Evolutionary conservation across 306 rosid species (phyloP).

Genomic region (Cucurbita ficifolia): DNA sequence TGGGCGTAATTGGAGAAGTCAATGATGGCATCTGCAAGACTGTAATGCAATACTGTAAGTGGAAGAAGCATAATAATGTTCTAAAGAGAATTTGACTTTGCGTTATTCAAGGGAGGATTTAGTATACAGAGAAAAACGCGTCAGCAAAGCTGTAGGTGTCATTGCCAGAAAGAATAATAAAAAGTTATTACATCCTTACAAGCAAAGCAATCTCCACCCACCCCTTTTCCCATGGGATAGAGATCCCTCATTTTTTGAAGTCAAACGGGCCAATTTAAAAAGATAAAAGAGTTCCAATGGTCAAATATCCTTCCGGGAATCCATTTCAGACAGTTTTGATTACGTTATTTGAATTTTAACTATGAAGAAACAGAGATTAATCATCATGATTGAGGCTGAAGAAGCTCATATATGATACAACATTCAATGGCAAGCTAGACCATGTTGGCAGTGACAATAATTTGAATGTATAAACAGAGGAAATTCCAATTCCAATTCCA

Average conservation of each 20-base stretch:
- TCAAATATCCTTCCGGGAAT: background rate
- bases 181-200: background rate
- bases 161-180: background rate
- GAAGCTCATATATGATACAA: background rate
- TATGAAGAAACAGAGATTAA: background rate
- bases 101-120: background rate
- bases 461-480: background rate
- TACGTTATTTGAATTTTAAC: background rate
- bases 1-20: background rate
- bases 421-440: background rate
- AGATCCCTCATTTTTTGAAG: background rate
- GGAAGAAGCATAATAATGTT: conserved; percentile 2
- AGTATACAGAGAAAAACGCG: background rate
- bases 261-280: background rate
- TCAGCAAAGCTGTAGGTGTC: background rate
- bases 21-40: background rate
- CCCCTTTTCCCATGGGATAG: background rate
- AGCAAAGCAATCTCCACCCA: background rate
- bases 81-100: background rate
- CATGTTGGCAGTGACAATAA: background rate
- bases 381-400: background rate
- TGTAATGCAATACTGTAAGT: background rate
- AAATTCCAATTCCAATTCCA: background rate
- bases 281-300: too few species aligned
- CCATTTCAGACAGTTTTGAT: background rate